phyloP scores from a whole-genome alignment of 2,329 filamentous ascomycete species.

The Tolypocladium amazonense region DNA sequence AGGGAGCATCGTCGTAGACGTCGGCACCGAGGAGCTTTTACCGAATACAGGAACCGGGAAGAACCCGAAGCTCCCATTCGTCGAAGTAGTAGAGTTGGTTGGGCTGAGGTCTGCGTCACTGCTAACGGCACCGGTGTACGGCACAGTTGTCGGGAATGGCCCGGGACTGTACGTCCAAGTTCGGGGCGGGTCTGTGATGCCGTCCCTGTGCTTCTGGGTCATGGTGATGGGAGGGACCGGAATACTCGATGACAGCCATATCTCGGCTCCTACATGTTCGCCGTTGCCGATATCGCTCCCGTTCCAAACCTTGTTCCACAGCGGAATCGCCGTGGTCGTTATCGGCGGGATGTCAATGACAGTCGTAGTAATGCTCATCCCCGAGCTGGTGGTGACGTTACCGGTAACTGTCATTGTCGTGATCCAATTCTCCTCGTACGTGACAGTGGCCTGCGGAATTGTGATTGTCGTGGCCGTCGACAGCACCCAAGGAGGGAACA shows the following conservation, averaged over 20 bases:
- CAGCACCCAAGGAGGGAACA: conserved; percentile 1
- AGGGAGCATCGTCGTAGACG: neutral
- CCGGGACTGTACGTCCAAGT: neutral
- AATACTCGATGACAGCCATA: neutral
- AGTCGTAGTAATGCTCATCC: neutral
- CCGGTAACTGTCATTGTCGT: neutral
- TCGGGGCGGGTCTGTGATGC: neutral
- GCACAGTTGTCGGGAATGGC: neutral
- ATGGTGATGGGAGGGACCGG: neutral
- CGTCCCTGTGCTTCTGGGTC: neutral
- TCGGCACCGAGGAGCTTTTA: neutral
- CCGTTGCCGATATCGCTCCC: neutral
- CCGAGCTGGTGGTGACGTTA: neutral
- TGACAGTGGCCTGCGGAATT: neutral
- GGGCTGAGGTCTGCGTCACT: neutral
- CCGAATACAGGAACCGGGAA: neutral
- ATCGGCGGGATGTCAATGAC: neutral
- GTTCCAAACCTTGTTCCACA: neutral
- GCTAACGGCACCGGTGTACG: neutral
- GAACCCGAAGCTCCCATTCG: neutral
- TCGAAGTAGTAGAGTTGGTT: neutral
- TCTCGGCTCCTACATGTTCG: neutral
- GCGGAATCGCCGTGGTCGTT: neutral
- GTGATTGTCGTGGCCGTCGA: neutral
- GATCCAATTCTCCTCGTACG: neutral